phyloP scores from a whole-genome alignment of 768 basidiomycete genomes.

The Lactifluus hygrophoroides region DNA sequence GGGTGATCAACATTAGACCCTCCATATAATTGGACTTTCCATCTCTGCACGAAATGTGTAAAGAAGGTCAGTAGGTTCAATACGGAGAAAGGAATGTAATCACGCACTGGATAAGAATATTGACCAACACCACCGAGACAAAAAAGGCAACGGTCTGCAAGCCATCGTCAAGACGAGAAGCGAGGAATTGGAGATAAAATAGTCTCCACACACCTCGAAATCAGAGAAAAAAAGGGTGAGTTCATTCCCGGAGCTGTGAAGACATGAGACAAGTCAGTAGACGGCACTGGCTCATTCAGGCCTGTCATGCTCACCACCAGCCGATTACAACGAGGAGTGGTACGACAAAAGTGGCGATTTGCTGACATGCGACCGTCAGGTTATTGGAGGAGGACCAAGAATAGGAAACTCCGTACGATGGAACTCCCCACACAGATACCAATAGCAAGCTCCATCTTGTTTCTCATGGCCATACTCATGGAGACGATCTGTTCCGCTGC shows the following conservation, averaged over 20 bases:
- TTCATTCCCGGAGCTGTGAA: constrained; percentile 50
- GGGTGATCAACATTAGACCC: constrained; percentile 65
- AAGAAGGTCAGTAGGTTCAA: background rate
- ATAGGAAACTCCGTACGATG: constrained; percentile 42
- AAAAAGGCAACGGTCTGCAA: constrained; percentile 71
- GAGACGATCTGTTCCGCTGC: constrained; percentile 81
- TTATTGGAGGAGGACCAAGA: background rate
- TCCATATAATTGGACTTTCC: constrained; percentile 92
- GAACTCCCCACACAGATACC: constrained; percentile 75
- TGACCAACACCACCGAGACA: constrained; percentile 81
- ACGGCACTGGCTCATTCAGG: constrained; percentile 9
- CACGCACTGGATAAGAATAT: constrained; percentile 65
- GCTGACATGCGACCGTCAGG: constrained; percentile 32
- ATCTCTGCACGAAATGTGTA: constrained; percentile 35
- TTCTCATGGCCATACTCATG: constrained; percentile 83
- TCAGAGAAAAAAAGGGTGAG: constrained; percentile 78
- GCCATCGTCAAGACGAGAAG: constrained; percentile 5
- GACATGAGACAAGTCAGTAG: constrained; percentile 6
- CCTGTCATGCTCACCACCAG: constrained; percentile 77
- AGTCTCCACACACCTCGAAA: constrained; percentile 52
- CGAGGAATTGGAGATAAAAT: background rate
- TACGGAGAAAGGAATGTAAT: background rate
- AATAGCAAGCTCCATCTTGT: constrained; percentile 66
- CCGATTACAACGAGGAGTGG: constrained; percentile 84
- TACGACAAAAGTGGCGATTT: constrained; percentile 82